Evolutionary conservation across 2,329 filamentous ascomycete species (phyloP).

Genomic region (Calonectria pauciramosa): DNA sequence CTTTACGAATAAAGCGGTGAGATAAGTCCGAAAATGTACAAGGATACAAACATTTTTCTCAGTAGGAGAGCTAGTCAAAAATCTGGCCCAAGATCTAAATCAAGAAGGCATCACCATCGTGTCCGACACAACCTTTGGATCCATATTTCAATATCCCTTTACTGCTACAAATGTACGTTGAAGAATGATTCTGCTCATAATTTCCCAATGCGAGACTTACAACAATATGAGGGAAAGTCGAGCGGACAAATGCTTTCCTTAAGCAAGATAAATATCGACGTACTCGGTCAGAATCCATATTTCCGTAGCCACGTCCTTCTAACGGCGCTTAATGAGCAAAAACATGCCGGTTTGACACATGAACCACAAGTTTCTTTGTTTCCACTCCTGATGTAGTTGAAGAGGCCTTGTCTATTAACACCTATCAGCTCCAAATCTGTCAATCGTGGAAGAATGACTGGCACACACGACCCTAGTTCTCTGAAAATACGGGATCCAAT

Average conservation of each 20-base stretch:
- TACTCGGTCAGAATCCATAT: too few species aligned
- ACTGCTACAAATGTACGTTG: too few species aligned
- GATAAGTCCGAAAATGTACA: neutral
- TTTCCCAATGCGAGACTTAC: too few species aligned
- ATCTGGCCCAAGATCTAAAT: neutral
- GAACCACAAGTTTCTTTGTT: neutral
- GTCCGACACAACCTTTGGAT: too few species aligned
- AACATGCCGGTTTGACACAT: neutral
- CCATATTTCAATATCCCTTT: neutral
- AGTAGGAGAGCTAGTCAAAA: neutral
- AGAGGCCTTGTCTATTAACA: neutral
- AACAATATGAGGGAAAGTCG: too few species aligned
- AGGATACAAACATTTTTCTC: neutral
- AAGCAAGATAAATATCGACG: too few species aligned
- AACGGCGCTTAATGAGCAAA: neutral
- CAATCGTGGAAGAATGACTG: too few species aligned
- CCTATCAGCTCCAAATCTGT: neutral
- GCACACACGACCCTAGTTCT: too few species aligned
- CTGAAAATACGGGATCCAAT: too few species aligned
- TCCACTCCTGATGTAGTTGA: neutral
- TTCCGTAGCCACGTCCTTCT: neutral
- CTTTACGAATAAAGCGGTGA: neutral
- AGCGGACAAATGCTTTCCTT: too few species aligned
- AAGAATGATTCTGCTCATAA: too few species aligned
- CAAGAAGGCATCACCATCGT: neutral